Conservation (phyloP, 768 basidiomycete genomes). For the Phlebiopsis gigantea region DNA sequence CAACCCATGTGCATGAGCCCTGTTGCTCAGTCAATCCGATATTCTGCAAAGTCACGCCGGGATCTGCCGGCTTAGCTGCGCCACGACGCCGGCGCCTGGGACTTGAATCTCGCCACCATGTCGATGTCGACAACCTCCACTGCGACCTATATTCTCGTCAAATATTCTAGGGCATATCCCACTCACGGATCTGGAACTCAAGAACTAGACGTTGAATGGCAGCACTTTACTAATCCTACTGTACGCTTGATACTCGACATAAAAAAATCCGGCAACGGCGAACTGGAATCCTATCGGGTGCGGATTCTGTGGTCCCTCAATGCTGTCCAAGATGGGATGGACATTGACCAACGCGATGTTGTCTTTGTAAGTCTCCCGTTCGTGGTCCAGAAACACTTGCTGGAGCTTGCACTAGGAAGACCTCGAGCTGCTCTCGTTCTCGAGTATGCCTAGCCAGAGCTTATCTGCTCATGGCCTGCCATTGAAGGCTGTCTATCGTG, state of each 20-base stretch:
- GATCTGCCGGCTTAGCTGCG: neutral
- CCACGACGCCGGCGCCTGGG: neutral
- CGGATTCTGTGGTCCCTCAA: conserved; percentile 61
- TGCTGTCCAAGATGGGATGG: conserved; percentile 26
- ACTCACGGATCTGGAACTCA: conserved; percentile 14
- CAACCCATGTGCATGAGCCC: too few relatives aligned
- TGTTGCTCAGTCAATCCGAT: too few relatives aligned
- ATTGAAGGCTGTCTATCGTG: conserved; percentile 78
- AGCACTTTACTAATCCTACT: conserved; percentile 69
- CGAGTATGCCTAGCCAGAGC: conserved; percentile 25
- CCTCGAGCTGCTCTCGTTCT: conserved; percentile 67
- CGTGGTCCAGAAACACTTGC: neutral
- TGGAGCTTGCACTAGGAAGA: conserved; percentile 53
- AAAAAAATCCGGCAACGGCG: conserved; percentile 38
- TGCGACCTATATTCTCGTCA: conserved; percentile 48
- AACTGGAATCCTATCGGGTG: conserved; percentile 59
- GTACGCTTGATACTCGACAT: conserved; percentile 60
- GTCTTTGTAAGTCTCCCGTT: conserved; percentile 46
- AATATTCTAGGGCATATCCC: conserved; percentile 68
- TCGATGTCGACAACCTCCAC: conserved; percentile 55
- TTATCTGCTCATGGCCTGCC: conserved; percentile 52
- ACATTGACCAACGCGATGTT: conserved; percentile 48
- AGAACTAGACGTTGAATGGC: conserved; percentile 51
- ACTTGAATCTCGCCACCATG: conserved; percentile 16
- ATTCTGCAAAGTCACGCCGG: too few relatives aligned